Evolutionary conservation across 2,329 filamentous ascomycete species (phyloP).

Genomic region (Talaromyces sp.): DNA sequence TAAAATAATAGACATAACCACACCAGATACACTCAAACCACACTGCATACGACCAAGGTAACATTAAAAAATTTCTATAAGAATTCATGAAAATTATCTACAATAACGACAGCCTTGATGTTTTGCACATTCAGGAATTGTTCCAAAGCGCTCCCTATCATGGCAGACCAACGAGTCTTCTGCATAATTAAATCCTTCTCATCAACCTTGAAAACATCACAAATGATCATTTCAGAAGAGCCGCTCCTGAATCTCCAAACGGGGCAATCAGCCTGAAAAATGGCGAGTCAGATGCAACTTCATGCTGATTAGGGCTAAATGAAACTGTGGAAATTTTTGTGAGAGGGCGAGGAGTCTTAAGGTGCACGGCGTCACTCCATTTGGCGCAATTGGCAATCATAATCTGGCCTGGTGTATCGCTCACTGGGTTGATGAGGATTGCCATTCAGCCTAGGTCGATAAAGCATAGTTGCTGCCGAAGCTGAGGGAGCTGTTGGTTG

Average conservation of each 20-base stretch:
- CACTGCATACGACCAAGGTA: constrained; percentile 24
- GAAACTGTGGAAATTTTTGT: constrained; percentile 40
- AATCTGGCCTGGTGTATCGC: constrained; percentile 30
- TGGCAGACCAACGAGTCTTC: constrained; percentile 46
- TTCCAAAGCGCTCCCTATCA: constrained; percentile 40
- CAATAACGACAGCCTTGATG: constrained; percentile 43
- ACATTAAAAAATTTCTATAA: background rate
- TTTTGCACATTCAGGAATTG: constrained; percentile 38
- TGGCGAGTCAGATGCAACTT: constrained; percentile 33
- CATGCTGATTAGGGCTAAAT: constrained; percentile 34
- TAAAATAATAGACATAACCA: constrained; percentile 44
- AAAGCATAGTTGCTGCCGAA: constrained; percentile 40
- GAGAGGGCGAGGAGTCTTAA: constrained; percentile 32
- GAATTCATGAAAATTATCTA: constrained; percentile 19
- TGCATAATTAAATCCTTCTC: constrained; percentile 33
- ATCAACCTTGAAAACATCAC: constrained; percentile 30
- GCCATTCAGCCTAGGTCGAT: constrained; percentile 41
- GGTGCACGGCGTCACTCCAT: constrained; percentile 43
- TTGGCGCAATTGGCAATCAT: constrained; percentile 33
- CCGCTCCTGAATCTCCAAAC: constrained; percentile 26
- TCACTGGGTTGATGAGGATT: constrained; percentile 32
- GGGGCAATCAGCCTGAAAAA: constrained; percentile 33
- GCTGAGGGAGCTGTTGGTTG: background rate
- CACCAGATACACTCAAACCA: constrained; percentile 42
- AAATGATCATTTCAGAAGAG: constrained; percentile 31